Percentiles rank a stretch among this genome's conserved stretches.
These are phyloP conservation scores for Solanum megistacrolobum DNA, from an alignment of 257 asterid species.

Conservation along the genomic window DNA sequence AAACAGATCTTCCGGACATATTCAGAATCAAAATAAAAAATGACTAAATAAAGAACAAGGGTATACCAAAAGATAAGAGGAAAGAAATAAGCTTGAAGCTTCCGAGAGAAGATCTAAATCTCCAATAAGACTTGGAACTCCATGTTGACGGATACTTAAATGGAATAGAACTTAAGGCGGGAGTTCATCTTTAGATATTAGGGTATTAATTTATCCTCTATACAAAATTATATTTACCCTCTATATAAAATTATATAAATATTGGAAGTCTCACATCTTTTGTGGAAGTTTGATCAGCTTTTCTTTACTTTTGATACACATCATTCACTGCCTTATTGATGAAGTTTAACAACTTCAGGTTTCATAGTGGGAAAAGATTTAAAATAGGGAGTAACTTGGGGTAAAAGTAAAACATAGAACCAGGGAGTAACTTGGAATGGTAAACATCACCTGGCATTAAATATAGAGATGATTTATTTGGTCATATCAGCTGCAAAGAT, in stretches of 20 bases:
- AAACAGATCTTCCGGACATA: neutral
- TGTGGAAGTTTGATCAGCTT: neutral
- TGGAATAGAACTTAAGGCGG: neutral
- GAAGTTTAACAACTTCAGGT: neutral
- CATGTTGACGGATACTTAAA: neutral
- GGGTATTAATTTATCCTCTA: neutral
- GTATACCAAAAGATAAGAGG: neutral
- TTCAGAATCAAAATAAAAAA: neutral
- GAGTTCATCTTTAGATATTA: neutral
- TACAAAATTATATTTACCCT: neutral
- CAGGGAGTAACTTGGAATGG: neutral
- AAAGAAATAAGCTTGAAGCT: neutral
- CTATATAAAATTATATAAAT: neutral
- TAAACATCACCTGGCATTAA: neutral
- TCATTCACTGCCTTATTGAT: neutral
- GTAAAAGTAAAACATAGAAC: neutral
- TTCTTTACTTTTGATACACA: neutral
- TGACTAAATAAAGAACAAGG: neutral
- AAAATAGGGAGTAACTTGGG: neutral
- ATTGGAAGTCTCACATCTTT: neutral
- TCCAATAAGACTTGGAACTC: neutral
- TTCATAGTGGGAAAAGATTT: neutral
- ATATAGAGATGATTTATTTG: neutral
- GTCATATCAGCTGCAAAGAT: neutral
- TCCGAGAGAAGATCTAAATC: neutral